Evolutionary conservation across 306 rosid species (phyloP), one percentile per base, ranked within the genome.

Genomic region (Ziziphus jujuba): DNA sequence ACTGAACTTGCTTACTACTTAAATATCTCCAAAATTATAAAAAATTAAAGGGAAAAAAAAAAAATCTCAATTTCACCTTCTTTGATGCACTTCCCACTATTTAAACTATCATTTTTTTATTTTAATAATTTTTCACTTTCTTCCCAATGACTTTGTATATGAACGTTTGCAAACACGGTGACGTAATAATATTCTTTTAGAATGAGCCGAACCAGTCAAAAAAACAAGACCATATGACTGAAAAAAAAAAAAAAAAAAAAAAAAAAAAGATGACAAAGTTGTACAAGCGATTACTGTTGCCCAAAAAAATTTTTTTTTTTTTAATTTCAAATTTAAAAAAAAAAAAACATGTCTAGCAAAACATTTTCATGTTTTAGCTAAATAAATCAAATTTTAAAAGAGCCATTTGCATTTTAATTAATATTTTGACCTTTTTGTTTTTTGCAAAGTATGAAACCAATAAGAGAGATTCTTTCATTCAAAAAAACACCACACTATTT

Each of bases 221-320:
- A 49, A 55, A 63, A 43, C 58, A 44, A 38, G 64, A 55, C 70
- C 65, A 61, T n/a, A n/a, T n/a, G 67, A 69, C 38, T n/a, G 6
- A 44, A 7, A 33, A 59, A 36, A 5, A 10, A 40, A n/a, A n/a
- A n/a, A n/a, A n/a, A n/a, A n/a, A n/a, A n/a, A n/a, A n/a, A n/a
- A n/a, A n/a, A n/a, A n/a, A 1, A 51, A 28, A 59, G 52, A 22
- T 35, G 25, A 49, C 21, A 25, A 10, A 53, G 55, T 20, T 22
- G 74, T 43, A 43, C 0, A 53, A 69, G 60, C 53, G 70, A 59
- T 33, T 28, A 15, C 17, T 35, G 40, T 65, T 58, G 55, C 45
- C 2, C n/a, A 23, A 25, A 55, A 33, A 9, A n/a, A n/a, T n/a
- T n/a, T n/a, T n/a, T n/a, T n/a, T n/a, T n/a, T n/a, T n/a, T n/a